Percentiles rank a stretch among this genome's conserved stretches.
Evolutionary conservation across 768 basidiomycete species (phyloP).

Genomic region (Tricholoma matsutake): DNA sequence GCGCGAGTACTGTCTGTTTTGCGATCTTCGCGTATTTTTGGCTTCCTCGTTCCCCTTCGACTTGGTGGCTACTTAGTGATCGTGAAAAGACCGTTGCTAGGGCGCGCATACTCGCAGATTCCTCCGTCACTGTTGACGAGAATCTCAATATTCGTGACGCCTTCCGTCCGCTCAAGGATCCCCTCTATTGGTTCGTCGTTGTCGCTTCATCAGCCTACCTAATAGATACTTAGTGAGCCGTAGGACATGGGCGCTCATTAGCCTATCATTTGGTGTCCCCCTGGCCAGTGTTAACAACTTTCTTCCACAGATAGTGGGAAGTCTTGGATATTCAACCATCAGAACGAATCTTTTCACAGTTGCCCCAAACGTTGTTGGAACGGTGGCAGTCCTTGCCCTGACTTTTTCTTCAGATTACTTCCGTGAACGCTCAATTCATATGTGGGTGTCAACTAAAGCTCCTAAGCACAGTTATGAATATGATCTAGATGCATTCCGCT

Average conservation of each 20-base stretch:
- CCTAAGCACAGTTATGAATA: background rate
- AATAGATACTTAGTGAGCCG: background rate
- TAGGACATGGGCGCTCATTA: constrained; percentile 46
- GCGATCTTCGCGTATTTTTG: constrained; percentile 45
- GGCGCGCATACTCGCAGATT: constrained; percentile 43
- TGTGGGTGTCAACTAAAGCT: background rate
- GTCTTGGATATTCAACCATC: constrained; percentile 43
- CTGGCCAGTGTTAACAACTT: constrained; percentile 53
- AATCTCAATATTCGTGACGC: constrained; percentile 40
- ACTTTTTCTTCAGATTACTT: constrained; percentile 53
- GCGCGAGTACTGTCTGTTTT: constrained; percentile 38
- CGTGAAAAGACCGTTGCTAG: constrained; percentile 41
- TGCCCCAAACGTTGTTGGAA: constrained; percentile 49
- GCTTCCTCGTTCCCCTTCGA: constrained; percentile 41
- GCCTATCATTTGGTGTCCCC: constrained; percentile 45
- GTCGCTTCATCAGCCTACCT: background rate
- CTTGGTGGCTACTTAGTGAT: constrained; percentile 36
- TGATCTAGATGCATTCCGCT: constrained; percentile 38
- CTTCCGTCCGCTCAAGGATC: constrained; percentile 40
- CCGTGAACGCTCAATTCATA: constrained; percentile 45
- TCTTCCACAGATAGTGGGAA: constrained; percentile 46
- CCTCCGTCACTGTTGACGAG: constrained; percentile 42
- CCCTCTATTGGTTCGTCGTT: constrained; percentile 38
- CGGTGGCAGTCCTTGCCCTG: constrained; percentile 41
- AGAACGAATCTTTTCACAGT: constrained; percentile 53